phyloP scores from a whole-genome alignment of 2,329 filamentous ascomycete species.

The Juglanconis juglandina region DNA sequence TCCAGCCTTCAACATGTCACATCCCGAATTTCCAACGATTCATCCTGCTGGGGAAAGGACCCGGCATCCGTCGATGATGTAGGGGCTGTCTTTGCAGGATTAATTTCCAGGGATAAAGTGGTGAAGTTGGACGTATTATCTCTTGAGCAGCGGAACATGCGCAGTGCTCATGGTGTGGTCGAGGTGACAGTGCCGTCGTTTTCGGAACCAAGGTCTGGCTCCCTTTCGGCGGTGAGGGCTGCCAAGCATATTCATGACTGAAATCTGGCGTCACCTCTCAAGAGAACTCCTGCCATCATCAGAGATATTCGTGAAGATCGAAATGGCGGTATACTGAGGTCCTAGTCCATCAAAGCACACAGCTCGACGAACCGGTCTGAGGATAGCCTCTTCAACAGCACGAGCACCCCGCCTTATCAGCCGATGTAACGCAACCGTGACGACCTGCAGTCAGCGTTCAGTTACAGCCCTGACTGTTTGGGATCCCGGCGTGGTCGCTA shows the following conservation, averaged over 20 bases:
- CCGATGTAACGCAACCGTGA: no score
- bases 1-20: background rate
- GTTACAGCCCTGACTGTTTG: no score
- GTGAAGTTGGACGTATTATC: background rate
- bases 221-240: background rate
- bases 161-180: background rate
- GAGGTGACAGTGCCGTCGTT: background rate
- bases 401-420: no score
- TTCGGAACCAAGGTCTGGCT: background rate
- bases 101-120: no score
- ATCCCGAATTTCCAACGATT: background rate
- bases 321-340: background rate
- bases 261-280: no score
- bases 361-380: no score
- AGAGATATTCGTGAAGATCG: background rate
- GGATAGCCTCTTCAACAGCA: no score
- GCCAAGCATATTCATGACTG: background rate
- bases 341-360: no score
- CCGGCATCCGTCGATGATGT: no score
- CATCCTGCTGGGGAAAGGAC: background rate
- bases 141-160: background rate
- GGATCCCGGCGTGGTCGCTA: no score
- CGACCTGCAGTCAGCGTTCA: no score
- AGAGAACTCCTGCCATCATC: background rate
- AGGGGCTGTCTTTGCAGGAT: no score